These are phyloP conservation scores for Coniferiporia weirii DNA, from an alignment of 1,284 basidiomycete species.

Conservation along the genomic window DNA sequence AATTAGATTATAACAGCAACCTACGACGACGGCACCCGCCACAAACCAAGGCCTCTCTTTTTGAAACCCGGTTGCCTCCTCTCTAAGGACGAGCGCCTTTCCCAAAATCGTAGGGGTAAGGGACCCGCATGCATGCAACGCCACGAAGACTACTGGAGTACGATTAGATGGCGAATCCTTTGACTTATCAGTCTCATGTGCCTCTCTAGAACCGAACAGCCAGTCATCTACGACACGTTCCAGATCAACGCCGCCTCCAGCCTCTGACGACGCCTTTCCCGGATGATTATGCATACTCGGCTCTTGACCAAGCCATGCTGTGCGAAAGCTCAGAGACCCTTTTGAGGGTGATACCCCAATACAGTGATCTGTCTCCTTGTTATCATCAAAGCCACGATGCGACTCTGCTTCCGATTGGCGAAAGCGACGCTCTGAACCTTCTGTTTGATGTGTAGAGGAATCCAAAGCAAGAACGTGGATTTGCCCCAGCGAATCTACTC, in stretches of 20 bases:
- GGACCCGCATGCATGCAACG: constrained; percentile 55
- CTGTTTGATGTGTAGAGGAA: constrained; percentile 37
- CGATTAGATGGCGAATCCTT: not conserved
- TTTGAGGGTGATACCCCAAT: not conserved
- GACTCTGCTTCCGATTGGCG: constrained; percentile 11
- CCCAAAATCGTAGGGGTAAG: constrained; percentile 43
- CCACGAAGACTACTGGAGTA: constrained; percentile 53
- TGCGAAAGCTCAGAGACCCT: constrained; percentile 7
- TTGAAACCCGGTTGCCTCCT: not conserved
- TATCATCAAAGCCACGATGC: too few species aligned
- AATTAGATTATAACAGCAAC: constrained; percentile 51
- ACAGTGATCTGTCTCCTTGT: not conserved
- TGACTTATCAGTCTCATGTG: not conserved
- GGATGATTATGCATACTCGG: constrained; percentile 9
- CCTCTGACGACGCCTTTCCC: not conserved
- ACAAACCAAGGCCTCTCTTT: constrained; percentile 31
- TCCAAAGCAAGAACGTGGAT: constrained; percentile 49
- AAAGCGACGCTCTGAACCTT: constrained; percentile 37
- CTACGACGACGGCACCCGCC: constrained; percentile 39
- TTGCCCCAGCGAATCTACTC: constrained; percentile 30
- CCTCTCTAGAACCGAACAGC: constrained; percentile 20
- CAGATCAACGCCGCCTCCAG: not conserved
- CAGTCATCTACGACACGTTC: constrained; percentile 10
- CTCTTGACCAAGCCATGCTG: constrained; percentile 11
- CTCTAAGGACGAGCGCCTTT: constrained; percentile 27